Evolutionary conservation across 805 yeast genomes (phyloP).

Genomic region (Sugiyamaella marilandica): DNA sequence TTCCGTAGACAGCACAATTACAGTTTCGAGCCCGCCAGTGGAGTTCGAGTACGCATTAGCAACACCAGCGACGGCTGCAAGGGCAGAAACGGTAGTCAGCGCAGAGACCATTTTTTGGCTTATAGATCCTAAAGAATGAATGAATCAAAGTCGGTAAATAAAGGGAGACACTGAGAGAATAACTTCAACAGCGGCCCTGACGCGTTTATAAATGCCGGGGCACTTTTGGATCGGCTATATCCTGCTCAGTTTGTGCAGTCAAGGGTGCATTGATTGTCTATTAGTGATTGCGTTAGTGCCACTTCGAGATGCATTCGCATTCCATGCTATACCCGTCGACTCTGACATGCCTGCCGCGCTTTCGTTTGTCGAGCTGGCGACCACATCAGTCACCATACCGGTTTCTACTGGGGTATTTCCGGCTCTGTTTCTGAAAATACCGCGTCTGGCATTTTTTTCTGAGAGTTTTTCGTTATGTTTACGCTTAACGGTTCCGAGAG

Average conservation of each 20-base stretch:
- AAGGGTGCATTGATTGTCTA: not conserved
- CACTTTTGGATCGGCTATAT: not conserved
- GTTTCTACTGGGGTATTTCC: too few relatives aligned
- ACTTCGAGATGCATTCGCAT: not conserved
- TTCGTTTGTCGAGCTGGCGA: too few relatives aligned
- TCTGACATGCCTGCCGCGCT: too few relatives aligned
- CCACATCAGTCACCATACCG: too few relatives aligned
- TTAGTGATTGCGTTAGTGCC: not conserved
- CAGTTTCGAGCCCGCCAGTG: conserved; percentile 9
- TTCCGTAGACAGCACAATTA: conserved; percentile 10
- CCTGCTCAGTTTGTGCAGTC: not conserved
- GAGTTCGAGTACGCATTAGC: conserved; percentile 15
- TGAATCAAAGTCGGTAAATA: not conserved
- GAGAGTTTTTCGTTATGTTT: too few relatives aligned
- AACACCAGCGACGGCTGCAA: conserved; percentile 15
- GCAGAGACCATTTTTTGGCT: conserved; percentile 12
- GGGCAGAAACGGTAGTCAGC: conserved; percentile 15
- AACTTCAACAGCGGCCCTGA: not conserved
- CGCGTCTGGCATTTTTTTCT: too few relatives aligned
- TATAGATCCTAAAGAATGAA: not conserved
- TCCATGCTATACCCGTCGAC: not conserved
- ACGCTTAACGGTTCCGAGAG: too few relatives aligned
- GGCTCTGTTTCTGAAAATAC: too few relatives aligned
- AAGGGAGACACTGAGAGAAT: not conserved
- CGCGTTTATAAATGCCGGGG: not conserved